Percentiles rank a stretch among this genome's conserved stretches.
Evolutionary conservation across 495 filamentous ascomycete genomes (phyloP).

Genomic region (Neurospora sp.): DNA sequence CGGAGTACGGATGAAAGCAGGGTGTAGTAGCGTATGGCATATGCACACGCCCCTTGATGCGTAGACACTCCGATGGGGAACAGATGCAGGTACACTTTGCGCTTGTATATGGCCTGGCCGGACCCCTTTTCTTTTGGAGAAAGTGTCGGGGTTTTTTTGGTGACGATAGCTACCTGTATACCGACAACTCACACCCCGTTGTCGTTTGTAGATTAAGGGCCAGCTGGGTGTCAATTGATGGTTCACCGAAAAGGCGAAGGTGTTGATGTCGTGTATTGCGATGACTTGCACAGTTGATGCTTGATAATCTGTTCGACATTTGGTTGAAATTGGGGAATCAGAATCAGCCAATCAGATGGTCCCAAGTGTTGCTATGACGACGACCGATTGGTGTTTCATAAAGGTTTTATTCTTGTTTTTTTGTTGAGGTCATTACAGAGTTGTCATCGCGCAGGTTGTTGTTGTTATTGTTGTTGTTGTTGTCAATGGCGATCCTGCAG

Average conservation of each 20-base stretch:
- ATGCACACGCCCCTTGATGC: neutral
- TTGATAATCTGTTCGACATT: neutral
- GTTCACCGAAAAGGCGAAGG: too few relatives aligned
- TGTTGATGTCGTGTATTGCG: neutral
- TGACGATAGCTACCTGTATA: neutral
- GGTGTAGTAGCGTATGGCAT: neutral
- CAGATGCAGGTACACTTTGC: neutral
- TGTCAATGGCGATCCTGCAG: neutral
- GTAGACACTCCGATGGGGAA: neutral
- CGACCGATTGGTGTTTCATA: neutral
- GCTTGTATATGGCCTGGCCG: neutral
- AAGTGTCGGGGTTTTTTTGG: neutral
- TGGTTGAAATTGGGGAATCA: neutral
- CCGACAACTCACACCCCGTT: neutral
- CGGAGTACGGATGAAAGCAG: neutral
- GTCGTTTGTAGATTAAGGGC: too few relatives aligned
- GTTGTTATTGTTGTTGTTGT: neutral
- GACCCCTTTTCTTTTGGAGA: neutral
- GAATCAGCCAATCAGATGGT: neutral
- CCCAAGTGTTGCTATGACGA: neutral
- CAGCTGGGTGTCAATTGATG: too few relatives aligned
- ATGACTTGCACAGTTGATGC: neutral
- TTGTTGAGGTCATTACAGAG: neutral
- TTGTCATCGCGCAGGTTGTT: neutral
- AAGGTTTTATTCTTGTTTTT: neutral